Percentiles rank a stretch among this genome's conserved stretches.
Evolutionary conservation across 192 early-diverging fungal genomes (phyloP).

Genomic region (Coemansia sp.): DNA sequence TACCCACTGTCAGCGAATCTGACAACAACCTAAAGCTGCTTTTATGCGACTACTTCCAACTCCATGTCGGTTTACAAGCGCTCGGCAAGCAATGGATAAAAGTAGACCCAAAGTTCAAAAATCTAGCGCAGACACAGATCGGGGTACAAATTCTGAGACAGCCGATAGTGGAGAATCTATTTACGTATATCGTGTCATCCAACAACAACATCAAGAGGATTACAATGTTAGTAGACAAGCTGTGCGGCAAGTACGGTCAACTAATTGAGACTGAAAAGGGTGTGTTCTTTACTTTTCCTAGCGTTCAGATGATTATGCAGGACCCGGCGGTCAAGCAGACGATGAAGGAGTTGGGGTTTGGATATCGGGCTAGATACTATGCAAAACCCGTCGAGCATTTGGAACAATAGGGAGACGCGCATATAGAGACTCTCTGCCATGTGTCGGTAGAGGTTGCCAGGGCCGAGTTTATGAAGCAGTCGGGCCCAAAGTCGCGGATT

Average conservation of each 20-base stretch:
- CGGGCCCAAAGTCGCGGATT: conserved; percentile 98
- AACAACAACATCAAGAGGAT: conserved; percentile 97
- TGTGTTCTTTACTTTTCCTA: conserved; percentile 70
- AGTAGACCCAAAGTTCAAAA: conserved; percentile 68
- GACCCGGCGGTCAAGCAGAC: conserved; percentile 61
- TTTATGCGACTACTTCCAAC: conserved; percentile 83
- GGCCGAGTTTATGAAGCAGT: conserved; percentile 64
- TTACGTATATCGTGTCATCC: conserved; percentile 89
- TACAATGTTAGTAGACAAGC: conserved; percentile 56
- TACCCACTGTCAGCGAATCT: not conserved
- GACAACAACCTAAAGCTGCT: conserved; percentile 16
- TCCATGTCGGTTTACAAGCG: conserved; percentile 64
- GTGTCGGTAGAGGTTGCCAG: conserved; percentile 61
- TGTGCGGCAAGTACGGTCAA: conserved; percentile 37
- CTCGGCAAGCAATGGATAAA: conserved; percentile 63
- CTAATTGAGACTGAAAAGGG: conserved; percentile 41
- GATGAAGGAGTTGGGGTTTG: conserved; percentile 81
- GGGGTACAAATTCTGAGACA: conserved; percentile 82
- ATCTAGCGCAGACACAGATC: conserved; percentile 30
- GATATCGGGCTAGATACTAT: conserved; percentile 95
- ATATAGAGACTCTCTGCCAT: conserved; percentile 65
- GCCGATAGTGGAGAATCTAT: conserved; percentile 83
- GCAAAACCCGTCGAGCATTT: conserved; percentile 65
- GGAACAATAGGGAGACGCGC: conserved; percentile 50
- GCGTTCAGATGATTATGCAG: conserved; percentile 55